phyloP scores from a whole-genome alignment of 2,329 filamentous ascomycete species.

The Colletotrichum tamarilloi region DNA sequence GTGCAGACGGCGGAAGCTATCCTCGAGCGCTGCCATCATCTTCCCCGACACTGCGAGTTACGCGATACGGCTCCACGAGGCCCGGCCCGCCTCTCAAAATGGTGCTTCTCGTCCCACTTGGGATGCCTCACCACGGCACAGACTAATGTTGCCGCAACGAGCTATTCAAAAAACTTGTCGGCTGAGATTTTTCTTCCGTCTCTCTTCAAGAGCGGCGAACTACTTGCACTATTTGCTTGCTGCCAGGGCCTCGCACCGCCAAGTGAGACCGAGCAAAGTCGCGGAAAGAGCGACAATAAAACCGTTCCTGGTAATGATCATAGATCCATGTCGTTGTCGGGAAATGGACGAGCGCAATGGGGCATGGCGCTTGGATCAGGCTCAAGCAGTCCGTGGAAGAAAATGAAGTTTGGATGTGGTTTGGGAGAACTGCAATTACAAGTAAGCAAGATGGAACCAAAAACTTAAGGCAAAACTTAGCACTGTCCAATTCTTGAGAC shows the following conservation, averaged over 20 bases:
- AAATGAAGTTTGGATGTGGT: neutral
- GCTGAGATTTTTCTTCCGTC: neutral
- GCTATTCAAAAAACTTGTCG: neutral
- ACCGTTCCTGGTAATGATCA: neutral
- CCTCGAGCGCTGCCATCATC: neutral
- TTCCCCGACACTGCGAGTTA: neutral
- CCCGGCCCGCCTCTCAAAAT: conserved; percentile 8
- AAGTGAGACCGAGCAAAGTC: neutral
- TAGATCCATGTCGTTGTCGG: neutral
- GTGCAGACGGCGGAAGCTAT: neutral
- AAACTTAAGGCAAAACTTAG: neutral
- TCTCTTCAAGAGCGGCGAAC: neutral
- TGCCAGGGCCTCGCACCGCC: neutral
- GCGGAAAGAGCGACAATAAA: neutral
- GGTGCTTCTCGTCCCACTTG: neutral
- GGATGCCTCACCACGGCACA: neutral
- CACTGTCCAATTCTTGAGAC: neutral
- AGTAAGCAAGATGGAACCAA: neutral
- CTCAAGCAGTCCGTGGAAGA: neutral
- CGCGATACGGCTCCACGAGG: conserved; percentile 20
- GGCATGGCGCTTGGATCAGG: neutral
- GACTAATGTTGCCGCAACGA: neutral
- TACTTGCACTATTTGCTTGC: neutral
- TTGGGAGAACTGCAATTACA: neutral
- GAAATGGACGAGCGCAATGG: neutral